Base-by-base conservation (phyloP, 2,329 filamentous ascomycete species). In the Reticulascus tulasneorum region DNA sequence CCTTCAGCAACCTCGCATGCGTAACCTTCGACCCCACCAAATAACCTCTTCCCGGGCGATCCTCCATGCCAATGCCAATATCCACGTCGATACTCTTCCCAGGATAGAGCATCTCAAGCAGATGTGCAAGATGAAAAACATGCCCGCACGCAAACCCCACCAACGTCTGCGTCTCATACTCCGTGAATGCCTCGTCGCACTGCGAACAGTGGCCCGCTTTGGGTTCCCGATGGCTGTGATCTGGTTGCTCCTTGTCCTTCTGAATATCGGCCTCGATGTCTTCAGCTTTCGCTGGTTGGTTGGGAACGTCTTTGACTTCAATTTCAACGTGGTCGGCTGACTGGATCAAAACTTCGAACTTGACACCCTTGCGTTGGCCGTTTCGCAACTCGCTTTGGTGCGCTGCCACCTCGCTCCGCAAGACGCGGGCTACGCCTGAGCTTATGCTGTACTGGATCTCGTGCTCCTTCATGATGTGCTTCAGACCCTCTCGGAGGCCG, bases 371-470 rank as follows among this genome's bases (percentile, higher is more conserved):
- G 33, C 83, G 80, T 56, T 94, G 86, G 0, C 91, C 89, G 11
- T 71, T 78, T 1, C 91, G 79, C 15, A 97, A 68, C 5, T 79
- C 81, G 33, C 83, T 83, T 75, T 97, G 94, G 1, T 86, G 88
- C 5, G 77, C 73, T 1, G 84, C 82, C 1, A 98, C 91, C 61
- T 98, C 93, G 38, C 90, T 88, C 33, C 85, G 73, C 26, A 97
- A 69, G 1, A 97, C 90, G 36, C 79, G 79, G 1, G 93, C 90
- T 4, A 94, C 93, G 1, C 93, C 93, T 27, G 84, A 82, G 46
- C 85, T 91, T 55, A 98, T 96, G 50, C 85, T 93, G 55, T 86
- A 81, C 63, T 97, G 93, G 28, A 98, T 86, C 55, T 97, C 93
- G 55, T 96, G 90, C 60, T 98, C 93, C 50, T 91, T 84, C 56